Evolutionary conservation across 176 grass and related monocot species (phyloP).

Genomic region (Eleusine indica): DNA sequence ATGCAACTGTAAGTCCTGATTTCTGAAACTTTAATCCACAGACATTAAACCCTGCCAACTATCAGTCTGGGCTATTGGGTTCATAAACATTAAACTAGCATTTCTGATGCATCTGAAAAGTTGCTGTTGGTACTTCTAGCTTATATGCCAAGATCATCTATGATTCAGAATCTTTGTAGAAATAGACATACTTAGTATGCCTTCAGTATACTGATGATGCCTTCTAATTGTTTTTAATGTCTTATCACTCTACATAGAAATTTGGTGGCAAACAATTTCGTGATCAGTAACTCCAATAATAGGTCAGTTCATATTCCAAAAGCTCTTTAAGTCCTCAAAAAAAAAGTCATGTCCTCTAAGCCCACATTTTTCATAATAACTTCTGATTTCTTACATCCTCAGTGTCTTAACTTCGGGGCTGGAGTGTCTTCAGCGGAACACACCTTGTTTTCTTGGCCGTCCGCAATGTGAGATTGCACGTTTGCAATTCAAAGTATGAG

Average conservation of each 20-base stretch:
- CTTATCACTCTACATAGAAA: conserved; percentile 43
- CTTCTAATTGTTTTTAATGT: too few species aligned
- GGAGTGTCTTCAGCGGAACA: conserved; percentile 69
- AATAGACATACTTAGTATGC: too few species aligned
- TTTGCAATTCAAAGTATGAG: not conserved
- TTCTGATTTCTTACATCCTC: not conserved
- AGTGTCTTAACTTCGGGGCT: conserved; percentile 60
- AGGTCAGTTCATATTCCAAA: conserved; percentile 45
- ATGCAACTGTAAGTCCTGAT: conserved; percentile 63
- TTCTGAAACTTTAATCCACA: conserved; percentile 8
- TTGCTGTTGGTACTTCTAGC: too few species aligned
- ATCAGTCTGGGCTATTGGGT: too few species aligned
- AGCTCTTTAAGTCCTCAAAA: not conserved
- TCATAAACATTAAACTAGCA: too few species aligned
- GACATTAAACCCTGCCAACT: not conserved
- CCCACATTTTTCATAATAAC: too few species aligned
- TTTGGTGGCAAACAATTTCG: conserved; percentile 83
- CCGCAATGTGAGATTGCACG: conserved; percentile 57
- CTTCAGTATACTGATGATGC: too few species aligned
- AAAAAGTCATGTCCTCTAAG: too few species aligned
- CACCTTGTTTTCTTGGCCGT: conserved; percentile 69
- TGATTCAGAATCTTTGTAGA: too few species aligned
- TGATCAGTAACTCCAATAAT: conserved; percentile 49
- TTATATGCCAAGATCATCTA: too few species aligned
- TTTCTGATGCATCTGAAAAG: too few species aligned